Conservation (phyloP, 345 rosid species). For the Anastatica hierochuntica region DNA sequence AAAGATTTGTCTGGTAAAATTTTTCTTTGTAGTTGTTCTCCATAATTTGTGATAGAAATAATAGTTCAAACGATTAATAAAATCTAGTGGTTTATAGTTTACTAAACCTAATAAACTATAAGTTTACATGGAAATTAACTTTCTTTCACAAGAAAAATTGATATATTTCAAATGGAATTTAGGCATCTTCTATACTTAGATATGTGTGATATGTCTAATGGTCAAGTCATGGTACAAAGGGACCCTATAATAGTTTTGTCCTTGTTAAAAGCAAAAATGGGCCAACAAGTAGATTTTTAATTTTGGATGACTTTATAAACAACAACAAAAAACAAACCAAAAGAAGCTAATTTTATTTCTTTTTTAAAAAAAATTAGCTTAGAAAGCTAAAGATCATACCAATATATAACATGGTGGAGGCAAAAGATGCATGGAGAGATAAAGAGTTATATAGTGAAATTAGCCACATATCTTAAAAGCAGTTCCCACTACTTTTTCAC, state of each 20-base stretch:
- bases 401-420: slow-evolving; percentile 34
- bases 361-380: slow-evolving; percentile 18
- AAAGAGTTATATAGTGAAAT: slow-evolving; percentile 20
- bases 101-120: too few relatives aligned
- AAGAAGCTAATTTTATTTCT: neutral
- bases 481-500: slow-evolving; percentile 37
- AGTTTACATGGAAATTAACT: neutral
- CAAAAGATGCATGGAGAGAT: slow-evolving; percentile 36
- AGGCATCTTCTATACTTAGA: slow-evolving; percentile 5
- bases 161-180: neutral
- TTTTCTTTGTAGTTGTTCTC: too few relatives aligned
- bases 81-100: too few relatives aligned
- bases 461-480: slow-evolving; percentile 55
- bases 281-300: slow-evolving; percentile 14
- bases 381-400: slow-evolving; percentile 27
- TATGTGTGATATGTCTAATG: slow-evolving; percentile 5
- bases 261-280: slow-evolving; percentile 24
- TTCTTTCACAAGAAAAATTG: neutral
- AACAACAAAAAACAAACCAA: slow-evolving; percentile 14
- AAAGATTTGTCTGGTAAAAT: too few relatives aligned
- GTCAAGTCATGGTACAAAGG: slow-evolving; percentile 19
- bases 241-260: slow-evolving; percentile 15
- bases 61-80: too few relatives aligned
- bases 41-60: too few relatives aligned
- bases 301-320: slow-evolving; percentile 25